These are phyloP conservation scores for Alternaria rosae DNA, from an alignment of 2,329 filamentous ascomycete species.

Conservation along the genomic window DNA sequence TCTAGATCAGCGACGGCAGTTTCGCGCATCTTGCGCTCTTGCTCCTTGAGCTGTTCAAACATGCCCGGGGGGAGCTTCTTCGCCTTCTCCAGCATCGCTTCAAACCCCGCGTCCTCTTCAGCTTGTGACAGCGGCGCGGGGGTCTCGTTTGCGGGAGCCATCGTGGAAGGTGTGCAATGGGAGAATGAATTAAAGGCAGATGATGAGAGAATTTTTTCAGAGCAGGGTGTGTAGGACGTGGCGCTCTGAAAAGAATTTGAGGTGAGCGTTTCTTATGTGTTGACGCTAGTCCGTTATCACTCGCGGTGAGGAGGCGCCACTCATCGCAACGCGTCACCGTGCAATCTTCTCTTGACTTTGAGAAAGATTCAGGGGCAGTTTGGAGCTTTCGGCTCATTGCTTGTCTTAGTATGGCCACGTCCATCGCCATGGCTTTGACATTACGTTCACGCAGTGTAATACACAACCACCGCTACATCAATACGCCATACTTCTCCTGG, in stretches of 20 bases:
- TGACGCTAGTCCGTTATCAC: not conserved
- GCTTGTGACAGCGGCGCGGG: too few species aligned
- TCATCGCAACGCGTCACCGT: not conserved
- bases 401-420: too few species aligned
- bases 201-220: not conserved
- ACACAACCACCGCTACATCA: not conserved
- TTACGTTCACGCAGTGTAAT: too few species aligned
- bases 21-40: not conserved
- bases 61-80: not conserved
- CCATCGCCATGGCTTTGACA: too few species aligned
- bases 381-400: too few species aligned
- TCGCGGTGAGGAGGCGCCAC: not conserved
- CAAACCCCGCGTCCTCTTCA: too few species aligned
- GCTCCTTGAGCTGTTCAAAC: accelerated
- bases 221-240: not conserved
- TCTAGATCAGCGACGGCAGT: not conserved
- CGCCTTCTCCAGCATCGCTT: not conserved
- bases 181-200: not conserved
- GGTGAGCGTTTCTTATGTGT: not conserved
- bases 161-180: not conserved
- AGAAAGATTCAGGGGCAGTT: too few species aligned
- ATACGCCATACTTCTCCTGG: not conserved
- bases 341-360: not conserved
- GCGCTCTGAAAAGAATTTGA: not conserved
- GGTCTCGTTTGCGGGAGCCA: not conserved